These are phyloP conservation scores for Solanum chmielewskii DNA, from an alignment of 257 asterid genomes.

Conservation along the genomic window DNA sequence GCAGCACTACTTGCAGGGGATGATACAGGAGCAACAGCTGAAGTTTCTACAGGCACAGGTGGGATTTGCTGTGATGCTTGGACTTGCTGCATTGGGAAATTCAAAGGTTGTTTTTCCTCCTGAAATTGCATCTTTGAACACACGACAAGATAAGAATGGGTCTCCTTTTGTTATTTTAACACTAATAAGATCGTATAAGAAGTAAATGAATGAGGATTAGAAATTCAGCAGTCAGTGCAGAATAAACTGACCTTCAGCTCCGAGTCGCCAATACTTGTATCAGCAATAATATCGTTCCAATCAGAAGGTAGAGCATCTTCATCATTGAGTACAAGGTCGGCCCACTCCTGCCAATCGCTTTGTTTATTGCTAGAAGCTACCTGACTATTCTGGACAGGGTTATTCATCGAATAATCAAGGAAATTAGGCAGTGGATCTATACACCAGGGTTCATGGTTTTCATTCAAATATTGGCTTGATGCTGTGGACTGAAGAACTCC, in stretches of 20 bases:
- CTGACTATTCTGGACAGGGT: slow-evolving; percentile 29
- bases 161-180: neutral
- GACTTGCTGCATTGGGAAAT: slow-evolving; percentile 33
- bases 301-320: slow-evolving; percentile 40
- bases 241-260: slow-evolving; percentile 23
- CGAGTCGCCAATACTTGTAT: slow-evolving; percentile 29
- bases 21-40: slow-evolving; percentile 29
- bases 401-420: slow-evolving; percentile 38
- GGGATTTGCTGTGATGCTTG: slow-evolving; percentile 31
- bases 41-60: slow-evolving; percentile 39
- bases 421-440: slow-evolving; percentile 43
- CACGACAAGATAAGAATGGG: neutral
- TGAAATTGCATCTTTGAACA: slow-evolving; percentile 21
- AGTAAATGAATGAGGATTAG: neutral
- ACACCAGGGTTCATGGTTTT: slow-evolving; percentile 40
- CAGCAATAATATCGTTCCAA: slow-evolving; percentile 62
- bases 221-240: neutral
- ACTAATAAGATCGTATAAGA: neutral
- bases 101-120: slow-evolving; percentile 26
- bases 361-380: slow-evolving; percentile 26
- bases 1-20: slow-evolving; percentile 58
- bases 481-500: slow-evolving; percentile 45
- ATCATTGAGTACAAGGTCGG: slow-evolving; percentile 48
- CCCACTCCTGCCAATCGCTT: slow-evolving; percentile 66
- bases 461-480: slow-evolving; percentile 29